phyloP scores from a whole-genome alignment of 495 filamentous ascomycete species.

The Pseudomonodictys pantanalensis region DNA sequence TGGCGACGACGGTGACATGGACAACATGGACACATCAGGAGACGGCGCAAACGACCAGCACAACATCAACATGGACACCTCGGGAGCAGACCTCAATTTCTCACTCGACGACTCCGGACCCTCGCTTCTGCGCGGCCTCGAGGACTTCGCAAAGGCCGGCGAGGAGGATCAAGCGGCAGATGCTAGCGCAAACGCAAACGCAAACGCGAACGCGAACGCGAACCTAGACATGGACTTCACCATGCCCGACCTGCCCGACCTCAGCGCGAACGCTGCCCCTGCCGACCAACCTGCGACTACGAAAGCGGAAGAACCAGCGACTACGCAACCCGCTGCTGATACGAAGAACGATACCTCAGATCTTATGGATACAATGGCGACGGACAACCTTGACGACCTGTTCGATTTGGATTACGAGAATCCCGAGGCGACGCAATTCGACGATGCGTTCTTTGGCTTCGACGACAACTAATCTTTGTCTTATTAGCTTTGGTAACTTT shows the following conservation, averaged over 20 bases:
- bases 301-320: not conserved
- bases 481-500: not conserved
- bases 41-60: conserved; percentile 1
- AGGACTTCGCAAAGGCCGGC: conserved; percentile 29
- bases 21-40: not conserved
- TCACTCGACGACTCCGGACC: conserved; percentile 26
- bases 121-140: conserved; percentile 31
- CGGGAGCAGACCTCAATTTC: conserved; percentile 18
- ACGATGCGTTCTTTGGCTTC: conserved; percentile 31
- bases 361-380: conserved; percentile 9
- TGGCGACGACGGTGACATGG: conserved; percentile 12
- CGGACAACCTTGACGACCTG: conserved; percentile 26
- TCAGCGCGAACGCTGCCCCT: not conserved
- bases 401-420: conserved; percentile 24
- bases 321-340: not conserved
- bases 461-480: conserved; percentile 1
- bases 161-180: not conserved
- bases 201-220: not conserved
- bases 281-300: not conserved
- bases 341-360: not conserved
- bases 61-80: conserved; percentile 12
- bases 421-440: conserved; percentile 24
- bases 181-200: too few relatives aligned
- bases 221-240: conserved; percentile 19
- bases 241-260: conserved; percentile 29